A percentile compares a stretch with the other conserved stretches of the same genome.
phyloP scores from a whole-genome alignment of 345 rosid genomes.

The Bruguiera gymnorhiza region DNA sequence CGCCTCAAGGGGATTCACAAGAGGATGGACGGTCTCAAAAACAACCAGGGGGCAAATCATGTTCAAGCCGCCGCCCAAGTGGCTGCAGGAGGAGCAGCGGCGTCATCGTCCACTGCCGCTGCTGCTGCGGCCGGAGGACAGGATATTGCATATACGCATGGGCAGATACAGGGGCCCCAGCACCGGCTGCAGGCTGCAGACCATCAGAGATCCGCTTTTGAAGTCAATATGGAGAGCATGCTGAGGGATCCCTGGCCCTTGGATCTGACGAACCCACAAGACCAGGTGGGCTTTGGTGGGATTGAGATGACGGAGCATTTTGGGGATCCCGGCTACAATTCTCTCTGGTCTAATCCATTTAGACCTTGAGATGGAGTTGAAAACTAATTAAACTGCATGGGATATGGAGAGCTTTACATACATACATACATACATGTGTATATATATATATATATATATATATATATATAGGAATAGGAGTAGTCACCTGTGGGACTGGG shows the following conservation, averaged over 20 bases:
- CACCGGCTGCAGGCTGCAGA: background rate
- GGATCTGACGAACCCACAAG: constrained; percentile 13
- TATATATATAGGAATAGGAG: too few species aligned
- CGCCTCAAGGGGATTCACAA: constrained; percentile 20
- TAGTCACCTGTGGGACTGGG: too few species aligned
- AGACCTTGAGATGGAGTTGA: background rate
- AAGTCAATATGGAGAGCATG: constrained; percentile 1
- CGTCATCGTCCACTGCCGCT: background rate
- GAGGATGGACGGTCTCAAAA: background rate
- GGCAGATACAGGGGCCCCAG: background rate
- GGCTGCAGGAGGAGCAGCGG: background rate
- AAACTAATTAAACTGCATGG: too few species aligned
- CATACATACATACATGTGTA: too few species aligned
- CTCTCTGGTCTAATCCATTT: background rate
- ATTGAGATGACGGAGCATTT: constrained; percentile 15
- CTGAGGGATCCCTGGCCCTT: constrained; percentile 20
- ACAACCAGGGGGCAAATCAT: background rate
- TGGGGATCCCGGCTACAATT: background rate
- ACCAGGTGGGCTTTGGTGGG: constrained; percentile 11
- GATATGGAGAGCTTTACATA: too few species aligned
- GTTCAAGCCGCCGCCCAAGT: background rate
- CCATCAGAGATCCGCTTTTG: background rate
- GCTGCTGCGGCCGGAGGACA: background rate
- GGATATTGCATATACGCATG: background rate
- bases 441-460: too few species aligned